Evolutionary conservation across 148 eudicot genomes (phyloP).

Genomic region (Cornus controversa): DNA sequence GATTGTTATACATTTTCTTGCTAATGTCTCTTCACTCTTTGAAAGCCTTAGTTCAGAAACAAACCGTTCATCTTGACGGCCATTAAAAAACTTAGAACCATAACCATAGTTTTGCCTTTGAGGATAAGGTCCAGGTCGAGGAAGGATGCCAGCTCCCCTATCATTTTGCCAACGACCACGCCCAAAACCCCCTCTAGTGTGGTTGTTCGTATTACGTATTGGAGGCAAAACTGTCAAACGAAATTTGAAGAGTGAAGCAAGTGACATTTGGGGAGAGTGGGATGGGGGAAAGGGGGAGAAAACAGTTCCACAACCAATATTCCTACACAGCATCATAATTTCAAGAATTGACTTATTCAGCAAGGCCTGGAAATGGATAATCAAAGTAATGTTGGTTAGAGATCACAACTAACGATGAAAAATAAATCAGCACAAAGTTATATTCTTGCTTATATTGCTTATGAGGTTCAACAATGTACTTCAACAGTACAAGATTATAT

Average conservation of each 20-base stretch:
- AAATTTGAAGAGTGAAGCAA: slow-evolving; percentile 6
- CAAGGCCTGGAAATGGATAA: not conserved
- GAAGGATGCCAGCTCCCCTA: slow-evolving; percentile 95
- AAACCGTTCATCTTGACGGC: slow-evolving; percentile 85
- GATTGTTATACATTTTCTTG: slow-evolving; percentile 64
- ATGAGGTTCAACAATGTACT: no score
- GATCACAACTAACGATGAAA: no score
- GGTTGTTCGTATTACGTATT: slow-evolving; percentile 55
- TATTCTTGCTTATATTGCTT: no score
- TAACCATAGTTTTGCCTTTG: slow-evolving; percentile 65
- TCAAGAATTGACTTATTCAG: not conserved
- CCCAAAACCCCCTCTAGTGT: slow-evolving; percentile 66
- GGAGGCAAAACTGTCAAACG: slow-evolving; percentile 67
- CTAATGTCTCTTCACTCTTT: slow-evolving; percentile 89
- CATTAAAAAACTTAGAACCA: slow-evolving; percentile 42
- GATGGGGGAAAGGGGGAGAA: not conserved
- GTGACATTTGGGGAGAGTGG: not conserved
- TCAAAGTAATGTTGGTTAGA: not conserved
- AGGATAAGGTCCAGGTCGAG: slow-evolving; percentile 82
- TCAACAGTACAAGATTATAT: no score
- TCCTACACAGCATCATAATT: not conserved
- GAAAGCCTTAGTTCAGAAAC: slow-evolving; percentile 88
- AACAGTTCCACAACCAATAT: not conserved
- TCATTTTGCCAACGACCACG: slow-evolving; percentile 96
- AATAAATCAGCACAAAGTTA: no score